Percentiles rank a stretch among this genome's conserved stretches.
These are phyloP conservation scores for Lolium multiflorum DNA, from an alignment of 176 grass and related monocot genomes.

Conservation along the genomic window DNA sequence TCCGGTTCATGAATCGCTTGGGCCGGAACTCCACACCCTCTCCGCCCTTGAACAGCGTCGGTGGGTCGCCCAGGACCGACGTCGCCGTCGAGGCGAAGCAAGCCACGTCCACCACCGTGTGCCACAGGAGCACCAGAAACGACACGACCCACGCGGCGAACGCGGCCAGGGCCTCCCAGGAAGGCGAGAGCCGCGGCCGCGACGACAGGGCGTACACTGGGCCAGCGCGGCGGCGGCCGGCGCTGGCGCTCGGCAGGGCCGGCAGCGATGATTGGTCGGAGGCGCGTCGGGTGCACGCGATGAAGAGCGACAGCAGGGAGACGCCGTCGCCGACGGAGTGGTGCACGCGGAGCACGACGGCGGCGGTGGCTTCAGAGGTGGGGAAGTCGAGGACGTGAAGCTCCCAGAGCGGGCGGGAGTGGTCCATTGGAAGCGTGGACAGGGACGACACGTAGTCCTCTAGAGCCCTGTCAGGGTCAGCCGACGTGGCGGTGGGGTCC, in stretches of 20 bases:
- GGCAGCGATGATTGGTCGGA: constrained; percentile 60
- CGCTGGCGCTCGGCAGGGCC: constrained; percentile 13
- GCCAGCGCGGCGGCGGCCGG: constrained; percentile 29
- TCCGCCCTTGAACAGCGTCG: constrained; percentile 61
- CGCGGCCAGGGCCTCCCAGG: constrained; percentile 20
- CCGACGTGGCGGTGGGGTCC: constrained; percentile 36
- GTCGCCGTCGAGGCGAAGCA: constrained; percentile 50
- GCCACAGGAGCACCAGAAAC: constrained; percentile 53
- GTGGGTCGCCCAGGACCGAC: constrained; percentile 50
- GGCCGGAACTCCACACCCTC: constrained; percentile 63
- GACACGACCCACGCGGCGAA: constrained; percentile 43
- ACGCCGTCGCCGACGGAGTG: constrained; percentile 91
- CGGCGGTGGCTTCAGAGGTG: constrained; percentile 67
- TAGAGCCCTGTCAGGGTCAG: constrained; percentile 43
- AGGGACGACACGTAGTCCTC: constrained; percentile 86
- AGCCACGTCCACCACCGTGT: constrained; percentile 60
- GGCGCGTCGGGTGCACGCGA: constrained; percentile 75
- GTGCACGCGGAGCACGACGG: constrained; percentile 65
- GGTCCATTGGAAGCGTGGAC: constrained; percentile 55
- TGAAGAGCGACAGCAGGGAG: constrained; percentile 84
- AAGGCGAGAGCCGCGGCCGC: neutral
- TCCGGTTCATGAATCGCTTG: constrained; percentile 73
- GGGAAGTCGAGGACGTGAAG: constrained; percentile 86
- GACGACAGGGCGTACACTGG: constrained; percentile 36
- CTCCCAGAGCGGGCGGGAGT: constrained; percentile 81